phyloP scores from a whole-genome alignment of 805 yeast species.

The Yamadazyma akitaensis region DNA sequence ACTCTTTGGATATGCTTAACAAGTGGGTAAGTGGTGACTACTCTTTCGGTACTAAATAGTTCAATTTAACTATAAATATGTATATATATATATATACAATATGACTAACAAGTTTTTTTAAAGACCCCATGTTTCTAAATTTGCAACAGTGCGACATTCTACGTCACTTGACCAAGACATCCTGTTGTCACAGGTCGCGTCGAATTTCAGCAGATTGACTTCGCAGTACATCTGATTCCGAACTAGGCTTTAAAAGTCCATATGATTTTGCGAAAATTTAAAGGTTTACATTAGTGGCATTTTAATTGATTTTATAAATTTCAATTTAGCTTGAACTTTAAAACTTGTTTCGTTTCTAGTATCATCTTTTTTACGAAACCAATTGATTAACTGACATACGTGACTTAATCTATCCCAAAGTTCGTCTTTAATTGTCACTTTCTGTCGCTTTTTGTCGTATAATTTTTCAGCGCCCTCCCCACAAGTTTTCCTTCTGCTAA shows the following conservation, averaged over 20 bases:
- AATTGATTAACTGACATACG: neutral
- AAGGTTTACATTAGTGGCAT: neutral
- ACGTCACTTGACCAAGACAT: neutral
- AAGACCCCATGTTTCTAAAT: neutral
- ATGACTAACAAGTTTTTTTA: no score
- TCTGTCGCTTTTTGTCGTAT: neutral
- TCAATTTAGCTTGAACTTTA: neutral
- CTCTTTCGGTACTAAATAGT: conserved; percentile 15
- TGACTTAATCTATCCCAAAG: no score
- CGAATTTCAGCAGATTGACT: neutral
- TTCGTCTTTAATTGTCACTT: neutral
- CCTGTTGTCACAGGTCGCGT: neutral
- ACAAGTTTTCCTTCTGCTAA: neutral
- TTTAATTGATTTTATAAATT: neutral
- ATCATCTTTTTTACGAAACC: neutral
- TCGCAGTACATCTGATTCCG: neutral
- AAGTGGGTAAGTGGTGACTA: conserved; percentile 78
- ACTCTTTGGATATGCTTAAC: conserved; percentile 76
- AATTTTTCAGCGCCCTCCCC: neutral
- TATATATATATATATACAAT: no score
- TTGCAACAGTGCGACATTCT: neutral
- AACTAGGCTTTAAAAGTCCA: neutral
- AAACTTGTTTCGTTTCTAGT: neutral
- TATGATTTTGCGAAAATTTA: neutral
- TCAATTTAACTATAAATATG: neutral